Conservation (phyloP, 495 filamentous ascomycete species). For the Penicillium diatomitis region DNA sequence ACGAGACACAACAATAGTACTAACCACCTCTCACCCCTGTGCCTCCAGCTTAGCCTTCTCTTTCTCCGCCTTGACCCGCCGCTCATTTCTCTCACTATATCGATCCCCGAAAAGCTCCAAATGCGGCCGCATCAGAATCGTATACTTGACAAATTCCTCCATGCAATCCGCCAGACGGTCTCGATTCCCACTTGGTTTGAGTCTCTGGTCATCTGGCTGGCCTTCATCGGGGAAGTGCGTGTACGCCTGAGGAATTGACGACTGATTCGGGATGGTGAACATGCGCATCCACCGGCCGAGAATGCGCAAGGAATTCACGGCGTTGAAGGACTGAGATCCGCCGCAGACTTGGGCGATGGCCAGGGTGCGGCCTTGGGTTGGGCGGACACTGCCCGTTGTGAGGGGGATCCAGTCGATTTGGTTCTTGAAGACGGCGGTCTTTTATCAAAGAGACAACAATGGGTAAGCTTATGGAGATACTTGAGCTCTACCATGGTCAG, state of each 20-base stretch:
- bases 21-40: too few species aligned
- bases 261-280: constrained; percentile 66
- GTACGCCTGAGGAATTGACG: constrained; percentile 54
- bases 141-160: constrained; percentile 73
- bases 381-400: constrained; percentile 51
- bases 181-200: constrained; percentile 54
- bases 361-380: constrained; percentile 61
- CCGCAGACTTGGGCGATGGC: constrained; percentile 57
- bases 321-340: constrained; percentile 64
- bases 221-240: constrained; percentile 52
- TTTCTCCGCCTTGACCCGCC: constrained; percentile 13
- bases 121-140: constrained; percentile 54
- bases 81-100: constrained; percentile 47
- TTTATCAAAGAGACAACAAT: too few species aligned
- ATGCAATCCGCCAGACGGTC: constrained; percentile 66
- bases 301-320: constrained; percentile 61
- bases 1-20: too few species aligned
- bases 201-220: constrained; percentile 41
- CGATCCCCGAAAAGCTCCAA: constrained; percentile 56
- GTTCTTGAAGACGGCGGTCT: constrained; percentile 67
- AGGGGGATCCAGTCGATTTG: constrained; percentile 72
- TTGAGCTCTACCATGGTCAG: too few species aligned
- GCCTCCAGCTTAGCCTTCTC: background rate
- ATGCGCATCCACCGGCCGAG: constrained; percentile 72
- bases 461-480: too few species aligned